Conservation (phyloP, 169 alveolate genomes). For the Neospora caninum region DNA sequence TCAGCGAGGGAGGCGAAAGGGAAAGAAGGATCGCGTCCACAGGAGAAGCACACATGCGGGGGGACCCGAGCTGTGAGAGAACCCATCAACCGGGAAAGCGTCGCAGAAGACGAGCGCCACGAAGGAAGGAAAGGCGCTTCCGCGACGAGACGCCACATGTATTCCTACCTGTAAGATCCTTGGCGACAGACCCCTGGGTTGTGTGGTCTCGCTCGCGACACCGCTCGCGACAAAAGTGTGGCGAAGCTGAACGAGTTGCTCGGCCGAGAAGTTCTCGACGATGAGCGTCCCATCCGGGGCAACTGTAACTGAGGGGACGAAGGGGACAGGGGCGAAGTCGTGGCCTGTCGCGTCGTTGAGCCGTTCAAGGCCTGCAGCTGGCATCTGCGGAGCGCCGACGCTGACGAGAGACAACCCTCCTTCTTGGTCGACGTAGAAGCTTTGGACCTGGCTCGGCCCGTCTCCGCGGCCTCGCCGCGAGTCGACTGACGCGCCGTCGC, state of each 20-base stretch:
- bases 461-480: no score
- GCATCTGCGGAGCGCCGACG: no score
- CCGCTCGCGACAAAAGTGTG: background rate
- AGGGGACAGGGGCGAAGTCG: background rate
- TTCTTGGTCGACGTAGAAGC: background rate
- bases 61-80: no score
- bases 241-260: background rate
- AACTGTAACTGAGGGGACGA: background rate
- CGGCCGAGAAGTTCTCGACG: constrained; percentile 12
- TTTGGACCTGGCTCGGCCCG: no score
- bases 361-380: background rate
- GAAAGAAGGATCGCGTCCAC: no score
- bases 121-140: no score
- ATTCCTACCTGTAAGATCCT: background rate
- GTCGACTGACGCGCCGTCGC: no score
- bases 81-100: no score
- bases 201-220: background rate
- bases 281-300: constrained; percentile 9
- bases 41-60: no score
- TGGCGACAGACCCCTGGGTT: background rate
- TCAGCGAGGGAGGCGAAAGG: no score
- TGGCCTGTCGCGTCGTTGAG: background rate
- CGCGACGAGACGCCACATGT: no score
- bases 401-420: background rate
- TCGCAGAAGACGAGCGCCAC: no score